Conservation (phyloP, 345 rosid species). For the Odontarrhena argentea region DNA sequence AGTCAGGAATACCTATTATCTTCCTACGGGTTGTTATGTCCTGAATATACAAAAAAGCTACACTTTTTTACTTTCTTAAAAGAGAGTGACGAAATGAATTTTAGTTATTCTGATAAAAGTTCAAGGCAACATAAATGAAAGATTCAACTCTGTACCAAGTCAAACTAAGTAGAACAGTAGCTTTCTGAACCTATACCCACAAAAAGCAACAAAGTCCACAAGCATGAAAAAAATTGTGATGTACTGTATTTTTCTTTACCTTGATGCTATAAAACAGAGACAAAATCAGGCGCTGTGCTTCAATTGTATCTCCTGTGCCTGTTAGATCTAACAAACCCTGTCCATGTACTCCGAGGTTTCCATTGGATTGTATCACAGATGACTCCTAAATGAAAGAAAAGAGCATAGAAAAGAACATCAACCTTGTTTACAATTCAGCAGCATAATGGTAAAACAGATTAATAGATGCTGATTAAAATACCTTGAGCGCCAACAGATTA, state of each 20-base stretch:
- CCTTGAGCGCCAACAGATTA: slow-evolving; percentile 90
- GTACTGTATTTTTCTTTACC: slow-evolving; percentile 22
- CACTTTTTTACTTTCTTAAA: neutral
- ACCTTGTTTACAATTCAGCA: neutral
- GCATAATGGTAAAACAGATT: neutral
- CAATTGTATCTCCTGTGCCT: slow-evolving; percentile 42
- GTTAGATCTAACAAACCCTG: slow-evolving; percentile 41
- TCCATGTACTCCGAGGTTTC: slow-evolving; percentile 46
- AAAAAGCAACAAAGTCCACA: neutral
- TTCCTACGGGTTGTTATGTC: neutral
- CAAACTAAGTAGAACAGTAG: neutral
- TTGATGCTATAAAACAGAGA: slow-evolving; percentile 43
- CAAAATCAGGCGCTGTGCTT: slow-evolving; percentile 43
- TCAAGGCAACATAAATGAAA: neutral
- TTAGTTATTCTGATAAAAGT: neutral
- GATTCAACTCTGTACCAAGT: neutral
- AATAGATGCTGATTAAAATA: slow-evolving; percentile 35
- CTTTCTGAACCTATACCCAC: neutral
- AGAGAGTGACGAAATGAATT: neutral
- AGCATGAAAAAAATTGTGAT: slow-evolving; percentile 1
- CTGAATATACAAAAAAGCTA: slow-evolving; percentile 9
- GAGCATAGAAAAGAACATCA: slow-evolving; percentile 1
- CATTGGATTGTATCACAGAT: slow-evolving; percentile 43
- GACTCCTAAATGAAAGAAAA: slow-evolving; percentile 34
- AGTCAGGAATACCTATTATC: neutral